Percentiles rank a stretch among this genome's conserved stretches.
These are phyloP conservation scores for Papiliotrema flavescens DNA, from an alignment of 1,284 basidiomycete genomes.

Conservation along the genomic window DNA sequence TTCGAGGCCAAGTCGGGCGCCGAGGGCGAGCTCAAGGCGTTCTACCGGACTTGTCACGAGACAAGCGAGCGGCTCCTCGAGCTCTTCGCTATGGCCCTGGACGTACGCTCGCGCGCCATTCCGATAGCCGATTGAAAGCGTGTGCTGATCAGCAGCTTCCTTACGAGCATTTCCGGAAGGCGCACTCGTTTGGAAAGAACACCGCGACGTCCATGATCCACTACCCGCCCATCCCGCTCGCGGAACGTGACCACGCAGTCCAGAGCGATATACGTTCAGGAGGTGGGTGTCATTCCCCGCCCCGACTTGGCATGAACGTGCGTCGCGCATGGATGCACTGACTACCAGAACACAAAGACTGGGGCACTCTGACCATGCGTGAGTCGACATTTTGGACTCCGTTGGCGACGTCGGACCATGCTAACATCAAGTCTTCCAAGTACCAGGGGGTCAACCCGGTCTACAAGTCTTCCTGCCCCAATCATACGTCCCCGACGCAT, in stretches of 20 bases:
- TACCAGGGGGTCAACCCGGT: conserved; percentile 18
- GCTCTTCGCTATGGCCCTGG: conserved; percentile 21
- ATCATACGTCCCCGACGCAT: conserved; percentile 1
- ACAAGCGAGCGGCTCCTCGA: conserved; percentile 16
- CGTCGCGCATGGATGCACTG: neutral
- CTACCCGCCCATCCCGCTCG: conserved; percentile 12
- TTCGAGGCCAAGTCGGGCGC: conserved; percentile 7
- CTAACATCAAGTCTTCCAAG: conserved; percentile 15
- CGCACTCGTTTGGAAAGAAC: conserved; percentile 20
- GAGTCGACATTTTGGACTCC: too few relatives aligned
- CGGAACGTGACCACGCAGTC: conserved; percentile 2
- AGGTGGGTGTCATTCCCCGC: conserved; percentile 5
- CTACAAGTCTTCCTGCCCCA: conserved; percentile 20
- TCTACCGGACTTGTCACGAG: conserved; percentile 20
- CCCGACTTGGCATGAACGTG: too few relatives aligned
- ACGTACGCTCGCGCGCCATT: conserved; percentile 4
- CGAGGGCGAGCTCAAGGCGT: conserved; percentile 8
- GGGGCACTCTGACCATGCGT: conserved; percentile 24
- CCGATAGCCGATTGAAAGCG: neutral
- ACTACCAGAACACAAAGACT: conserved; percentile 22
- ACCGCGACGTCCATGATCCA: conserved; percentile 22
- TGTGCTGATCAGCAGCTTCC: conserved; percentile 9
- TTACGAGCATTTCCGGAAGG: conserved; percentile 16
- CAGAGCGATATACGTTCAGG: conserved; percentile 21
- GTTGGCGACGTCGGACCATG: too few relatives aligned